Evolutionary conservation across 2,329 filamentous ascomycete species (phyloP), one percentile per base, ranked within the genome.

Genomic region (Scytalidium sp.): DNA sequence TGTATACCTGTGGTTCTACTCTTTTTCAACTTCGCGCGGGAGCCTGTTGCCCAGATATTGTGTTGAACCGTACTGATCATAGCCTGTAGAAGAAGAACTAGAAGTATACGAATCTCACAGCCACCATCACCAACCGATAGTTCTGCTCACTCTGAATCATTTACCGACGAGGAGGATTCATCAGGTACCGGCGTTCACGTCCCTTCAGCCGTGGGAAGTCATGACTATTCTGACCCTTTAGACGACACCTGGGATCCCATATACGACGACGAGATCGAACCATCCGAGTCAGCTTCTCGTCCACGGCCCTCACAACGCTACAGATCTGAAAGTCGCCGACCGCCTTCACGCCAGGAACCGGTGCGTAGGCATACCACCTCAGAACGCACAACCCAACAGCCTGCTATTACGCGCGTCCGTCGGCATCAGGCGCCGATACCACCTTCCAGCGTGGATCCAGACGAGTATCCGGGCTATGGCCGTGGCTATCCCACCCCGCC

Each of bases 391-490:
- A 50, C 63, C 67, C 50, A 52, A 42, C 54, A 59, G 32, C 66
- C 66, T 50, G 43, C 70, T 66, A 53, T 70, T 66, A 50, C 66
- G 64, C 54, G 72, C 63, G 56, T 71, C 61, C 61, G 67, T 56
- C 73, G 57, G 69, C 68, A 72, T 66, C 51, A 69, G 51, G 67
- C 67, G 59, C 77, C 79, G 56, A 72, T 73, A 55, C 74, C 76
- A 56, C 73, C 81, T 49, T 80, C 81, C 72, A 87, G 78, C 65
- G 75, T 80, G 72, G 85, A 87, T 65, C 79, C 79, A 19, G 83
- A 88, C 20, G 83, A 88, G n/a, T 85, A 78, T 63, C 68, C 71
- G 54, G 67, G 61, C 59, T 72, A 68, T 73, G 76, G 71, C 68
- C 67, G 53, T 60, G 59, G 60, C 54, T 66, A 64, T 51, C 62